A percentile compares a stretch with the other conserved stretches of the same genome.
Evolutionary conservation across 768 basidiomycete genomes (phyloP).

Genomic region (Cystobasidium onofrii): DNA sequence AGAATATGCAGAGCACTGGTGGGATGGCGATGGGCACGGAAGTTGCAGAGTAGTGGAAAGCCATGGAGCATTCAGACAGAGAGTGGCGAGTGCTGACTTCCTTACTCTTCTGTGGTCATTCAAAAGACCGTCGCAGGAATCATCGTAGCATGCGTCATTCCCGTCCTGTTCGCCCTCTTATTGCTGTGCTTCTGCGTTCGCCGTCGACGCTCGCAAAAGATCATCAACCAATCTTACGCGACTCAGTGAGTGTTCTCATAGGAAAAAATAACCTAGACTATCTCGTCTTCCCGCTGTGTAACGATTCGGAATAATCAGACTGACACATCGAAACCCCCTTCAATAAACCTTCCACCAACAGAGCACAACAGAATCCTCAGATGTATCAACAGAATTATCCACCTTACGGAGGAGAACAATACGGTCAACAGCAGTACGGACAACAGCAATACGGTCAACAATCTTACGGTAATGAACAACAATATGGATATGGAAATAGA

Average conservation of each 20-base stretch:
- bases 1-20: no score
- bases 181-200: neutral
- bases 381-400: neutral
- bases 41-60: neutral
- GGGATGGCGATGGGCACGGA: neutral
- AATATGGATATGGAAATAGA: neutral
- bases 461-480: neutral
- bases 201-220: neutral
- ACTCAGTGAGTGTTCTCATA: neutral
- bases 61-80: neutral
- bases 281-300: no score
- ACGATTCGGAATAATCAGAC: no score
- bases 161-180: neutral
- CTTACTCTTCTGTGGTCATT: neutral
- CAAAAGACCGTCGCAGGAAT: neutral
- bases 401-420: neutral
- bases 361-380: constrained; percentile 12
- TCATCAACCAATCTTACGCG: neutral
- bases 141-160: neutral
- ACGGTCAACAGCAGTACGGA: neutral
- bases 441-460: neutral
- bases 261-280: neutral
- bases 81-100: neutral
- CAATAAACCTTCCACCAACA: neutral
- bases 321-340: neutral